Conservation (phyloP, 257 asterid genomes). For the Petrea volubilis region DNA sequence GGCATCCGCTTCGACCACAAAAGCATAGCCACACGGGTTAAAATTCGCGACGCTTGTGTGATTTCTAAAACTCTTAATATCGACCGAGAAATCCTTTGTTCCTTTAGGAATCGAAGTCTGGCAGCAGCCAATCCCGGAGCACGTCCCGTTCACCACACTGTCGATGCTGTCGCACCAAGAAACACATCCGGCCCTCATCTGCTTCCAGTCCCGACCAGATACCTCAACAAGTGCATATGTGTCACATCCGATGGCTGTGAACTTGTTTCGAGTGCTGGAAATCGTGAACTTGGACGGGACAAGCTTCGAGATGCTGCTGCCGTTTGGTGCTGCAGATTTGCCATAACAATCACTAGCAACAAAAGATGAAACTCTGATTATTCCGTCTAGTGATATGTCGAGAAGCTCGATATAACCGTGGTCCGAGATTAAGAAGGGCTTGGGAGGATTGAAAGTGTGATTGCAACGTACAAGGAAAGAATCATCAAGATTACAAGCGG, state of each 20-base stretch:
- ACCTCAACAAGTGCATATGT: slow-evolving; percentile 24
- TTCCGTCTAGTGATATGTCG: too few species aligned
- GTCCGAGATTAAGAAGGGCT: too few species aligned
- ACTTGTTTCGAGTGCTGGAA: too few species aligned
- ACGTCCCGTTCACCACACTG: slow-evolving; percentile 1
- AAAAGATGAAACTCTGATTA: too few species aligned
- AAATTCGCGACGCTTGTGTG: slow-evolving; percentile 11
- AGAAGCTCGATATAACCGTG: too few species aligned
- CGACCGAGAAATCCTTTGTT: too few species aligned
- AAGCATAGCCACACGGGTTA: slow-evolving; percentile 40
- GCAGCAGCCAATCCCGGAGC: slow-evolving; percentile 43
- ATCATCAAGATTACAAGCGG: slow-evolving; percentile 18
- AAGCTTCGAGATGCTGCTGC: too few species aligned
- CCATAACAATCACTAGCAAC: too few species aligned
- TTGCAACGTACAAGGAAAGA: slow-evolving; percentile 34
- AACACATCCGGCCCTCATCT: too few species aligned
- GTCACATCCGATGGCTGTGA: slow-evolving; percentile 38
- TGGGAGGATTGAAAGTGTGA: slow-evolving; percentile 24
- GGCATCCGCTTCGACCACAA: slow-evolving; percentile 25
- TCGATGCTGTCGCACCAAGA: slow-evolving; percentile 19
- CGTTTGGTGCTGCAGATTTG: too few species aligned
- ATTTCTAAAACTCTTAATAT: slow-evolving; percentile 21
- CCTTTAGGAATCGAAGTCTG: slow-evolving; percentile 31
- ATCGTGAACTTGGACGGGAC: too few species aligned
- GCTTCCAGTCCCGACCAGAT: neutral